Conservation (phyloP, 306 rosid species). For the Castanea sativa region DNA sequence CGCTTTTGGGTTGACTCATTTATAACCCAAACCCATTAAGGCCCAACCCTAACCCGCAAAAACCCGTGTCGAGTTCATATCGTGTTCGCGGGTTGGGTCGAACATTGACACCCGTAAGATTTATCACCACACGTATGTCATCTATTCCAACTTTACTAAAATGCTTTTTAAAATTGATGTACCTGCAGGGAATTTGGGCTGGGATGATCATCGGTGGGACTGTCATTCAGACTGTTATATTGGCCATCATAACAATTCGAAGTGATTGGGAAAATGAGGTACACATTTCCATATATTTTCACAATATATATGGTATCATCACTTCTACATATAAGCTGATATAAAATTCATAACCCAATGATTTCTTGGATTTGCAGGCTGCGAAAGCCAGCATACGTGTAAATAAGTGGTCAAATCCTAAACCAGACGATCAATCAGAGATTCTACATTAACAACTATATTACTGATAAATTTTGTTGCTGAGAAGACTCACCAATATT, state of each 20-base stretch:
- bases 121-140: neutral
- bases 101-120: too few species aligned
- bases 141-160: neutral
- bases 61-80: too few species aligned
- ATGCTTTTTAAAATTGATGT: neutral
- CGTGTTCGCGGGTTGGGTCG: too few species aligned
- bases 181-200: conserved; percentile 66
- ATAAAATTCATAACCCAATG: neutral
- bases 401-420: conserved; percentile 36
- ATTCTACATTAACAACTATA: neutral
- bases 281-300: neutral
- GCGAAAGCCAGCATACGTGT: conserved; percentile 35
- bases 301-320: neutral
- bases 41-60: too few species aligned
- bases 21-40: too few species aligned
- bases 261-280: conserved; percentile 71
- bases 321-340: neutral
- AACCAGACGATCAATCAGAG: neutral
- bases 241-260: conserved; percentile 35
- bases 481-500: neutral
- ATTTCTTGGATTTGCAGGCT: conserved; percentile 25
- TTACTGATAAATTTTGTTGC: neutral
- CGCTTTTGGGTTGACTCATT: too few species aligned
- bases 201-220: conserved; percentile 84
- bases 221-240: conserved; percentile 48